Percentiles rank a stretch among this genome's conserved stretches.
Evolutionary conservation across 306 rosid genomes (phyloP).

Genomic region (Geum urbanum): DNA sequence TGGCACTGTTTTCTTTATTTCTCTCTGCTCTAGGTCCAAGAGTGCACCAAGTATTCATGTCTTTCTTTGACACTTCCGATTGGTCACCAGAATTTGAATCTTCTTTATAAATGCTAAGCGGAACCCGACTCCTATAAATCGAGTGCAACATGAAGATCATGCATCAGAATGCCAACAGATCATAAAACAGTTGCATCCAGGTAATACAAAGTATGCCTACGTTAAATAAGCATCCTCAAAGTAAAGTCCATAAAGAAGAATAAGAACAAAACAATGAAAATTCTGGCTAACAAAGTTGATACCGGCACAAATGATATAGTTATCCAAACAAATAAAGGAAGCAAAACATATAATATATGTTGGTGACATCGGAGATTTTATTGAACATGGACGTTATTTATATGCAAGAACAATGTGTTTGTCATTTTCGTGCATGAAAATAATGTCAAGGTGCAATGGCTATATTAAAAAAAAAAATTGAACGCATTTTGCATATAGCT

Average conservation of each 20-base stretch:
- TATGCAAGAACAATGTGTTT: too few relatives aligned
- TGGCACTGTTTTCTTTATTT: conserved; percentile 75
- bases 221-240: not conserved
- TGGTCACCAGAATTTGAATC: conserved; percentile 50
- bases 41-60: conserved; percentile 47
- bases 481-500: not conserved
- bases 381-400: too few relatives aligned
- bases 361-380: not conserved
- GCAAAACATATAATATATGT: not conserved
- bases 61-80: conserved; percentile 38
- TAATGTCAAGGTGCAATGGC: not conserved
- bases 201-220: not conserved
- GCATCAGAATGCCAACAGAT: not conserved
- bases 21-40: conserved; percentile 84
- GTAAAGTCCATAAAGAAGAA: not conserved
- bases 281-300: not conserved
- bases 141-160: not conserved
- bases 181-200: not conserved
- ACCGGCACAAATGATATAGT: not conserved
- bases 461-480: too few relatives aligned
- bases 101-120: conserved; percentile 60
- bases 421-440: too few relatives aligned
- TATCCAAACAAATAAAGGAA: not conserved
- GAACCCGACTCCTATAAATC: conserved; percentile 38
- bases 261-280: too few relatives aligned